These are phyloP conservation scores for Penicillium alfredii DNA, from an alignment of 495 filamentous ascomycete species.

Conservation along the genomic window DNA sequence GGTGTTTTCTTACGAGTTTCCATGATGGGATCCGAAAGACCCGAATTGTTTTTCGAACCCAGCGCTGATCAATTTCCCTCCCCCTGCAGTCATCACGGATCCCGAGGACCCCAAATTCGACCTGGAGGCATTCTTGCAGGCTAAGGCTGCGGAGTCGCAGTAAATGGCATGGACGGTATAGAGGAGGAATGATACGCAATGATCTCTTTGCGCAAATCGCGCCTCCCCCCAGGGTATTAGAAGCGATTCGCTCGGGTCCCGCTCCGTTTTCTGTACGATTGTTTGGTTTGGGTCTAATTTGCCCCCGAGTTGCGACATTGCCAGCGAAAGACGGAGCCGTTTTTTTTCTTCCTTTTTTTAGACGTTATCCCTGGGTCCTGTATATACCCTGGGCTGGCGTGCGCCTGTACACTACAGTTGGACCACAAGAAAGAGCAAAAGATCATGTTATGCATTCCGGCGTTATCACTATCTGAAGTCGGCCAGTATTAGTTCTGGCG, in stretches of 20 bases:
- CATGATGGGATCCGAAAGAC: slow-evolving; percentile 4
- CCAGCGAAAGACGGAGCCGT: slow-evolving; percentile 43
- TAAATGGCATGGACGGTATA: slow-evolving; percentile 31
- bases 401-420: slow-evolving; percentile 43
- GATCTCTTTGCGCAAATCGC: slow-evolving; percentile 30
- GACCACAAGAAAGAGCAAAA: slow-evolving; percentile 43
- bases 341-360: slow-evolving; percentile 32
- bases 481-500: slow-evolving; percentile 4
- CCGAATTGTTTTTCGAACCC: slow-evolving; percentile 2
- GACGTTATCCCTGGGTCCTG: slow-evolving; percentile 44
- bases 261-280: slow-evolving; percentile 46
- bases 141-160: slow-evolving; percentile 52
- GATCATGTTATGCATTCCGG: slow-evolving; percentile 37
- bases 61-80: slow-evolving; percentile 22
- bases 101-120: slow-evolving; percentile 82
- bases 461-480: slow-evolving; percentile 15
- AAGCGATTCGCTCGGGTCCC: slow-evolving; percentile 31
- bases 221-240: slow-evolving; percentile 36
- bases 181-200: slow-evolving; percentile 31
- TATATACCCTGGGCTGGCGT: slow-evolving; percentile 47
- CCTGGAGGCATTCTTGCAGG: slow-evolving; percentile 73
- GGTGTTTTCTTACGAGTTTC: no score
- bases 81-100: slow-evolving; percentile 68
- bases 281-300: slow-evolving; percentile 40
- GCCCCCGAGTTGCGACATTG: slow-evolving; percentile 42